Conservation (phyloP, 2,329 filamentous ascomycete genomes). For the Xylariaceae sp. region DNA sequence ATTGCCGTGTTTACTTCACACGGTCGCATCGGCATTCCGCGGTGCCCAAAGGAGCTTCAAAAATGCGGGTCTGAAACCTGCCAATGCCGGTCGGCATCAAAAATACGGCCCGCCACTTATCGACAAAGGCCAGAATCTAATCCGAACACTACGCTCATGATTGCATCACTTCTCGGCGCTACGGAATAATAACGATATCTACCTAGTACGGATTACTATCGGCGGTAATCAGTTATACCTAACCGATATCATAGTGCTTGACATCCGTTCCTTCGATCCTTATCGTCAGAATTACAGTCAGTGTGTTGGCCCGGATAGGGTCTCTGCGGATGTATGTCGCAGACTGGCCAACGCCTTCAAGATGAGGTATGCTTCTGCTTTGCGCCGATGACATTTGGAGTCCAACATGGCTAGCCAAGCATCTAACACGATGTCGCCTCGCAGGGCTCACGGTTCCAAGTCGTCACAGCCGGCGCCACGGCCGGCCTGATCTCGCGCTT, state of each 20-base stretch:
- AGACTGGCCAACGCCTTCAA: constrained; percentile 45
- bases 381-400: not conserved
- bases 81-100: too few relatives aligned
- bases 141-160: too few relatives aligned
- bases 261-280: not conserved
- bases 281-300: not conserved
- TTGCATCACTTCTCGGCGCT: too few relatives aligned
- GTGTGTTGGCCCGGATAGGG: constrained; percentile 26
- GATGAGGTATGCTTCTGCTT: constrained; percentile 46
- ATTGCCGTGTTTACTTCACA: too few relatives aligned
- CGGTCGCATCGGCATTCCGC: too few relatives aligned
- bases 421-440: constrained; percentile 2
- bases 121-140: too few relatives aligned
- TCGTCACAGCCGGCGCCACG: constrained; percentile 51
- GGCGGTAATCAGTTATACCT: not conserved
- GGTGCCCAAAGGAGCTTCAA: too few relatives aligned
- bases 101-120: too few relatives aligned
- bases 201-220: too few relatives aligned
- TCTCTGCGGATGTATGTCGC: constrained; percentile 40
- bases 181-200: too few relatives aligned
- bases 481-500: constrained; percentile 91
- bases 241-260: not conserved
- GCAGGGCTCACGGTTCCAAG: constrained; percentile 52
- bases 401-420: not conserved
- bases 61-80: too few relatives aligned